Evolutionary conservation across 1,284 basidiomycete species (phyloP), one percentile per base, ranked within the genome.

Genomic region (Retiboletus flavoniger): DNA sequence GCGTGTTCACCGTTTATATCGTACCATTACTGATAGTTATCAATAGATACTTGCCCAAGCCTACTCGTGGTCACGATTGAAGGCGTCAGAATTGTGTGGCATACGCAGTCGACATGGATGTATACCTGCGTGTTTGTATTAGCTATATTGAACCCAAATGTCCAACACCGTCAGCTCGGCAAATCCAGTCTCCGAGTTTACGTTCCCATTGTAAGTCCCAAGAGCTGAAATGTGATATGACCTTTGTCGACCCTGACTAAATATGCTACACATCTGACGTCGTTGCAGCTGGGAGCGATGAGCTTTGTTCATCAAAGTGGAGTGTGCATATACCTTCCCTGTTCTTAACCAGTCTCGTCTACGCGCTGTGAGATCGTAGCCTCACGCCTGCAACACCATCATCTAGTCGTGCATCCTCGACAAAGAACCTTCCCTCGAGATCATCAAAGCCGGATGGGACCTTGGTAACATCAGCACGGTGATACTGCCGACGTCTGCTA

Each of bases 401-500:
- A 17, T 36, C 11, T 35, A 76, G 71, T 17, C 72, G 31, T 76
- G 78, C 78, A 57, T 76, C 31, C 54, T 83, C 57, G 61, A 75
- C 52, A 75, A 80, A 71, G 75, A 80, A 6, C 47, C 68, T 17
- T 63, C 72, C 0, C 51, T 77, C 7, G 63, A 67, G 26, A 57
- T 79, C 44, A 61, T 80, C 39, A 78, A 80, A 49, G 73, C 74
- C 9, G 78, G 79, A 6, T 80, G 78, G 78, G 74, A 75, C 45
- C 59, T 64, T 7, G 76, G 75, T 1, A 24, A 24, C 6, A 67
- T 78, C 53, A 78, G 70, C 51, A 78, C 76, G 16, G 69, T 54
- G 79, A 81, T 60, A 84, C 85, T 0, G 82, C 84, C 21, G 83
- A 86, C 61, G 66, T 78, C 4, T 83, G 82, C 55, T 79, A 79